These are phyloP conservation scores for Fusarium humuli DNA, from an alignment of 2,329 filamentous ascomycete species.

Conservation along the genomic window DNA sequence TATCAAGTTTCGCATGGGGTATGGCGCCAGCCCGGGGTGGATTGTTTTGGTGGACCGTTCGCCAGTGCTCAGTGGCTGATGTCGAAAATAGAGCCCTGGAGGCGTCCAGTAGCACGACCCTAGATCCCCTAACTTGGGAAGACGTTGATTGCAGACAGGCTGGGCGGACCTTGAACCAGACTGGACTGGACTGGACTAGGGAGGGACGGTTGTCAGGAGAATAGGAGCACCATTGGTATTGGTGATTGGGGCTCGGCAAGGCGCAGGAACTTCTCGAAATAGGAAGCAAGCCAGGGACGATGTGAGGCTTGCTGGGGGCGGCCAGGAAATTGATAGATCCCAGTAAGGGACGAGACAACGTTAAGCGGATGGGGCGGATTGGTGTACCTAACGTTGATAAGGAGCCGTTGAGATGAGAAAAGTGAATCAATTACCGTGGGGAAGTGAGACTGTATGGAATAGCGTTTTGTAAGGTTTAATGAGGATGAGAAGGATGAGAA, in stretches of 20 bases:
- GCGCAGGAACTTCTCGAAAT: conserved; percentile 28
- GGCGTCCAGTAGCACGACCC: conserved; percentile 38
- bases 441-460: conserved; percentile 21
- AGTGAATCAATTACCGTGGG: conserved; percentile 22
- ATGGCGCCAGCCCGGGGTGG: conserved; percentile 43
- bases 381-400: conserved; percentile 30
- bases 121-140: conserved; percentile 36
- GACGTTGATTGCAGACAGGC: conserved; percentile 17
- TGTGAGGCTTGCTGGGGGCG: conserved; percentile 30
- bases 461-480: conserved; percentile 8
- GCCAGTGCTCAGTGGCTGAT: conserved; percentile 29
- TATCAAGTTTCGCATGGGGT: conserved; percentile 45
- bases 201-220: conserved; percentile 33
- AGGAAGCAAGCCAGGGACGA: conserved; percentile 32
- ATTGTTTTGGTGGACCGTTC: conserved; percentile 26
- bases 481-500: background rate
- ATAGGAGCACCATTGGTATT: conserved; percentile 36
- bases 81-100: conserved; percentile 42
- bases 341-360: conserved; percentile 42
- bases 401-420: conserved; percentile 30
- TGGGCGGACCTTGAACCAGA: conserved; percentile 14
- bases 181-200: background rate
- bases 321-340: conserved; percentile 40
- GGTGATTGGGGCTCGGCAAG: conserved; percentile 6
- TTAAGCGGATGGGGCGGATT: conserved; percentile 34